A percentile compares a stretch with the other conserved stretches of the same genome.
Evolutionary conservation across 768 basidiomycete genomes (phyloP).

Genomic region (Mycena kentingensis): DNA sequence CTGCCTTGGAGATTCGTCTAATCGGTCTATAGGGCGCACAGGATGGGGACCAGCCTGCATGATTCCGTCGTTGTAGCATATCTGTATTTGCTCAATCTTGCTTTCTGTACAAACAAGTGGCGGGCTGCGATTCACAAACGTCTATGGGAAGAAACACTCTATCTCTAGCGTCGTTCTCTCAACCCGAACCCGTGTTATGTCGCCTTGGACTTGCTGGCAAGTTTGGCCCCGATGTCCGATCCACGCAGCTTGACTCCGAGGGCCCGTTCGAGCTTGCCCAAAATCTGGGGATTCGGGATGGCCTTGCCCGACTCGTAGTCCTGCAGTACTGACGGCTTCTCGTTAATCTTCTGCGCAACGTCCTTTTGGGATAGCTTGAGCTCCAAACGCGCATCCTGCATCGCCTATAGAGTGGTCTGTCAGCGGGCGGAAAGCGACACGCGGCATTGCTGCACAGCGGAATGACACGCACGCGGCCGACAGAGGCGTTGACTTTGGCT

Average conservation of each 20-base stretch:
- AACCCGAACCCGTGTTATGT: no score
- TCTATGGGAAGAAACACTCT: no score
- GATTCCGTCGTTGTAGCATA: no score
- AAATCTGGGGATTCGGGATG: slow-evolving; percentile 82
- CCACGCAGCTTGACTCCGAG: slow-evolving; percentile 90
- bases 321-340: slow-evolving; percentile 84
- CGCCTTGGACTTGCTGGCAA: slow-evolving; percentile 83
- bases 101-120: no score
- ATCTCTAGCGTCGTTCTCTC: no score
- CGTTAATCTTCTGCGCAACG: slow-evolving; percentile 89
- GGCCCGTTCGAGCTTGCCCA: slow-evolving; percentile 84
- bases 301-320: slow-evolving; percentile 91
- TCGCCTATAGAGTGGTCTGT: no score
- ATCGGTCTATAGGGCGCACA: slow-evolving; percentile 28
- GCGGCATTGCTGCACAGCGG: slow-evolving; percentile 7
- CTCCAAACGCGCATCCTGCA: slow-evolving; percentile 77
- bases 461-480: slow-evolving; percentile 62
- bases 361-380: slow-evolving; percentile 88
- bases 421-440: no score
- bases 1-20: background rate
- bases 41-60: slow-evolving; percentile 27
- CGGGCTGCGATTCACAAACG: no score
- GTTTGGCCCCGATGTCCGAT: slow-evolving; percentile 81
- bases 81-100: no score
- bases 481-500: slow-evolving; percentile 68